Conservation (phyloP, 352 stramenopile genomes). For the Globisporangium irregulare region DNA sequence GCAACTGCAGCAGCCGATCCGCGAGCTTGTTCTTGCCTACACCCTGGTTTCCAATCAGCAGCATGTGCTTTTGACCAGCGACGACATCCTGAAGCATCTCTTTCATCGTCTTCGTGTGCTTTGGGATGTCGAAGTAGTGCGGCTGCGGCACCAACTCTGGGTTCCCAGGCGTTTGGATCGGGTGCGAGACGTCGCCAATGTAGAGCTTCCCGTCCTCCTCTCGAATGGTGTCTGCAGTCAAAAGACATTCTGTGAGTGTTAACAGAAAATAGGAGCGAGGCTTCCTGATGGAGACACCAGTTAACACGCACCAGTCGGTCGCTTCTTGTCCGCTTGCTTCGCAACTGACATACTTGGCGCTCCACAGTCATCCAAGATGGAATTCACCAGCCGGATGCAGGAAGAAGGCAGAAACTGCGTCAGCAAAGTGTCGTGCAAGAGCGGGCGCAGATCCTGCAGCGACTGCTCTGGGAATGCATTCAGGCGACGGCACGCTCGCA, state of each 20-base stretch:
- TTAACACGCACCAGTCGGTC: conserved; percentile 9
- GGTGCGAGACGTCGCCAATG: conserved; percentile 66
- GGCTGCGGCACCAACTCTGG: conserved; percentile 86
- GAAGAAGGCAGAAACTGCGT: conserved; percentile 70
- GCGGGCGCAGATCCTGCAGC: conserved; percentile 48
- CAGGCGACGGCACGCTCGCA: conserved; percentile 62
- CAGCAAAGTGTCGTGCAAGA: conserved; percentile 77
- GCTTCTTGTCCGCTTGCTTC: not conserved
- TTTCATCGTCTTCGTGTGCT: conserved; percentile 85
- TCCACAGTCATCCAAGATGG: conserved; percentile 45
- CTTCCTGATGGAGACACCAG: not conserved
- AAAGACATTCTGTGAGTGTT: not conserved
- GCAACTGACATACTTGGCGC: conserved; percentile 19
- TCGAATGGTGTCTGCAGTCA: conserved; percentile 32
- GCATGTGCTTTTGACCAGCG: conserved; percentile 85
- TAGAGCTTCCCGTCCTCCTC: conserved; percentile 38
- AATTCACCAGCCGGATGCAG: conserved; percentile 46
- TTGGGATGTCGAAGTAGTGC: conserved; percentile 89
- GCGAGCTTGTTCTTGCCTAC: conserved; percentile 96
- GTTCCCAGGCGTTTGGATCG: conserved; percentile 42
- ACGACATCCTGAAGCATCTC: conserved; percentile 85
- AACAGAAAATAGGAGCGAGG: not conserved
- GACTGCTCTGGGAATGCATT: conserved; percentile 68
- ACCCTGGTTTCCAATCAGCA: conserved; percentile 94
- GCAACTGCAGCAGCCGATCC: conserved; percentile 87